Evolutionary conservation across 352 stramenopile species (phyloP), one percentile per base, ranked within the genome.

Genomic region (Pythium sp.): DNA sequence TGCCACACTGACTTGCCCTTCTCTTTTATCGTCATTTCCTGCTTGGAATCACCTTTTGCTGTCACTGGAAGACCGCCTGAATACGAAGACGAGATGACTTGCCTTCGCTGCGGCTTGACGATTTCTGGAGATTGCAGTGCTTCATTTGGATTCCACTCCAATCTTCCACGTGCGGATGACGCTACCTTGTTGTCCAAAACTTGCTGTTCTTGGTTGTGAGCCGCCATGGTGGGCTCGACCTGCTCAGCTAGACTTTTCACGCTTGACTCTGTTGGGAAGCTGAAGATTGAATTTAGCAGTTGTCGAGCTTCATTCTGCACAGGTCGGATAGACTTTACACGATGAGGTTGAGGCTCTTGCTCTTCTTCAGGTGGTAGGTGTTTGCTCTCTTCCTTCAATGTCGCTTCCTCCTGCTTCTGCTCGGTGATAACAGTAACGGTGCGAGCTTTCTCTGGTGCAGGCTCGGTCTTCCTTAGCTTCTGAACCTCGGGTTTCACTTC

Each of bases 1-100:
- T 24, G 24, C 62, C 67, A 72, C 46, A 62, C 38, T 11, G 2
- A n/a, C 38, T 32, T 9, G 12, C 24, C 28, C 7, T 22, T 54
- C n/a, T 15, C 32, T 30, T 26, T 0, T 32, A 5, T 58, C 4
- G 41, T 22, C 28, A 20, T 24, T 62, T 47, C 22, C 5, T 67
- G 47, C 20, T 51, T 63, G 20, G 12, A 22, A 2, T 22, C 34
- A 34, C 2, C 1, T 14, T 15, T 53, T 12, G 34, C 18, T 22
- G 2, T 38, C 24, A n/a, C 5, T 57, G 24, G 41, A 14, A 30
- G 5, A n/a, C 22, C 28, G 56, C 11, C 18, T 3, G 62, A 61
- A n/a, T 38, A 54, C 3, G 67, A 72, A 26, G 38, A 26, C 28
- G 67, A 58, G 20, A 68, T 15, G 26, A 34, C 6, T 36, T 43